Conservation (phyloP, 2,329 filamentous ascomycete genomes). For the Trichoderma brevicompactum region DNA sequence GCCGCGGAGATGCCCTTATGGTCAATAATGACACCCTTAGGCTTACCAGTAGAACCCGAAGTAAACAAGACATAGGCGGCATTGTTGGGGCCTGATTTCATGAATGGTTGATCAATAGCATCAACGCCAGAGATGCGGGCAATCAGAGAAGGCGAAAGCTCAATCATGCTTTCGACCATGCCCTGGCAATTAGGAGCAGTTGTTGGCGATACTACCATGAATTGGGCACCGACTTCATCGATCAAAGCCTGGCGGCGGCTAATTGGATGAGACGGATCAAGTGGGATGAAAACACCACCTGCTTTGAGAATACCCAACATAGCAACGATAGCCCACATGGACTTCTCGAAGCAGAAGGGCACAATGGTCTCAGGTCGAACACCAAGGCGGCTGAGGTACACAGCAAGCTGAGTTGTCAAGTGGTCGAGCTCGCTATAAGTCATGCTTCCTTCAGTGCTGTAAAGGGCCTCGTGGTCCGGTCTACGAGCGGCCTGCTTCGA, state of each 20-base stretch:
- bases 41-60: slow-evolving; percentile 24
- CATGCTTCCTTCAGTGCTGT: slow-evolving; percentile 16
- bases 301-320: slow-evolving; percentile 38
- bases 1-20: slow-evolving; percentile 4
- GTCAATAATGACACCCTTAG: slow-evolving; percentile 24
- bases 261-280: slow-evolving; percentile 34
- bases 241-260: slow-evolving; percentile 24
- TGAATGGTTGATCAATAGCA: no score
- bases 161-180: slow-evolving; percentile 18
- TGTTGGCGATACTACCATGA: slow-evolving; percentile 28
- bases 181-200: background rate
- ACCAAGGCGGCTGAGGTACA: slow-evolving; percentile 30
- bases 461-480: slow-evolving; percentile 27
- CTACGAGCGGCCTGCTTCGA: slow-evolving; percentile 1
- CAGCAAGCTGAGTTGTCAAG: slow-evolving; percentile 11
- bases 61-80: slow-evolving; percentile 22
- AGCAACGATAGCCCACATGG: slow-evolving; percentile 31
- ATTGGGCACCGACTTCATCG: slow-evolving; percentile 23
- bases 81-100: background rate
- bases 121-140: background rate
- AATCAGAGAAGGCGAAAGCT: slow-evolving; percentile 7
- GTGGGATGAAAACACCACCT: slow-evolving; percentile 36
- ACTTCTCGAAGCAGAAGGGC: slow-evolving; percentile 33
- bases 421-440: slow-evolving; percentile 21
- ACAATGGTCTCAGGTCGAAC: slow-evolving; percentile 36